Conservation (phyloP, 2,329 filamentous ascomycete species). For the Alternaria tenuissima region DNA sequence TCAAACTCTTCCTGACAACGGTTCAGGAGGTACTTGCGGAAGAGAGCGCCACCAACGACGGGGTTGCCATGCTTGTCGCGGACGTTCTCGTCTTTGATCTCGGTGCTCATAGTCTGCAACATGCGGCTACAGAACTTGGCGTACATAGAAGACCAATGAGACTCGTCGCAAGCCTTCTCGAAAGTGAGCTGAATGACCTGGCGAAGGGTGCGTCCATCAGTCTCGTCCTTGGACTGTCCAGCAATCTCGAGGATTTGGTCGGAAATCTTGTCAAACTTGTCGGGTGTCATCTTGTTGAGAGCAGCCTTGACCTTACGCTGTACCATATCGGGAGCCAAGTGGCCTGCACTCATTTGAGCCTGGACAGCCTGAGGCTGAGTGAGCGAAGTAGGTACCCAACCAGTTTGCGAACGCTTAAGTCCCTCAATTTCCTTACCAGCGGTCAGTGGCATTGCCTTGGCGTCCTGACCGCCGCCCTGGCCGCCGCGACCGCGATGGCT, state of each 20-base stretch:
- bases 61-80: slow-evolving; percentile 87
- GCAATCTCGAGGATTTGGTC: slow-evolving; percentile 93
- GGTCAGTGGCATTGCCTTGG: slow-evolving; percentile 92
- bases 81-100: slow-evolving; percentile 95
- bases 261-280: slow-evolving; percentile 97
- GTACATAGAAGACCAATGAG: slow-evolving; percentile 99
- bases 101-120: slow-evolving; percentile 82
- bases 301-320: slow-evolving; percentile 99
- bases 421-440: slow-evolving; percentile 82
- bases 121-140: slow-evolving; percentile 98
- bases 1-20: slow-evolving; percentile 99
- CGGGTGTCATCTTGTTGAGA: slow-evolving; percentile 99
- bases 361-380: slow-evolving; percentile 48
- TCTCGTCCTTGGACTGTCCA: slow-evolving; percentile 93
- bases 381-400: slow-evolving; percentile 82
- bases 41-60: slow-evolving; percentile 89
- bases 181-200: slow-evolving; percentile 99
- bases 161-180: slow-evolving; percentile 98
- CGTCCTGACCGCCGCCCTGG: slow-evolving; percentile 64
- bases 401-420: slow-evolving; percentile 73
- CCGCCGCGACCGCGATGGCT: slow-evolving; percentile 66
- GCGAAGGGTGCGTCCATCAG: slow-evolving; percentile 89
- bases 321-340: slow-evolving; percentile 89
- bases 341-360: slow-evolving; percentile 30
- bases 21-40: slow-evolving; percentile 98